A percentile compares a stretch with the other conserved stretches of the same genome.
Evolutionary conservation across 306 rosid species (phyloP).

Genomic region (Psophocarpus tetragonolobus): DNA sequence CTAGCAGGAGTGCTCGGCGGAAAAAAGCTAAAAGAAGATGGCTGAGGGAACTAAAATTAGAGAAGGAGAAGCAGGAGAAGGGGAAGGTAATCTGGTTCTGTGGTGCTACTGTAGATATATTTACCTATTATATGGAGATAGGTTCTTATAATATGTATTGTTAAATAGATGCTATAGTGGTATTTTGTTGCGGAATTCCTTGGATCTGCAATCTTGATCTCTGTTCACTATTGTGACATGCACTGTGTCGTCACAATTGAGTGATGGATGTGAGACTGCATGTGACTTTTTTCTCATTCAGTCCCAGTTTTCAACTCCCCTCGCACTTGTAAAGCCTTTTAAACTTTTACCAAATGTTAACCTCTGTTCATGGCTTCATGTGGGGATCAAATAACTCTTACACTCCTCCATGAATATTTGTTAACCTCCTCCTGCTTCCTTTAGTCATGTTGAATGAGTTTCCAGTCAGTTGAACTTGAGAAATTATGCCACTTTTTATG

Average conservation of each 20-base stretch:
- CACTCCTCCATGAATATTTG: not conserved
- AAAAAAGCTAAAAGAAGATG: slow-evolving; percentile 80
- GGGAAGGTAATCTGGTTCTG: slow-evolving; percentile 57
- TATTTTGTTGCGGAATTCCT: not conserved
- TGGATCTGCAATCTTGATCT: not conserved
- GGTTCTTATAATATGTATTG: not conserved
- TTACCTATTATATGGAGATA: slow-evolving; percentile 22
- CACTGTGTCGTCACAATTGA: not conserved
- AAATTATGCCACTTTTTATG: not conserved
- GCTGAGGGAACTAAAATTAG: slow-evolving; percentile 70
- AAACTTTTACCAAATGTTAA: not conserved
- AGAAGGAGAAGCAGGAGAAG: slow-evolving; percentile 42
- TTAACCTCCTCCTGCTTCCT: not conserved
- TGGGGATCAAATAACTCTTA: not conserved
- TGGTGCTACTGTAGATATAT: slow-evolving; percentile 21
- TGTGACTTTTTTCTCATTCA: not conserved
- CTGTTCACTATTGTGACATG: not conserved
- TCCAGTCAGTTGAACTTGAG: not conserved
- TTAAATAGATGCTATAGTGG: not conserved
- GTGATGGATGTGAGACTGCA: not conserved
- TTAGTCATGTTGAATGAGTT: not conserved
- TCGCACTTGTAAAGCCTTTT: not conserved
- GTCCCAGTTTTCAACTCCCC: not conserved
- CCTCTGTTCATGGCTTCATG: not conserved
- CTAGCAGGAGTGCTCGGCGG: slow-evolving; percentile 91